Conservation (phyloP, 768 basidiomycete species). For the Tubosaeta sp. region DNA sequence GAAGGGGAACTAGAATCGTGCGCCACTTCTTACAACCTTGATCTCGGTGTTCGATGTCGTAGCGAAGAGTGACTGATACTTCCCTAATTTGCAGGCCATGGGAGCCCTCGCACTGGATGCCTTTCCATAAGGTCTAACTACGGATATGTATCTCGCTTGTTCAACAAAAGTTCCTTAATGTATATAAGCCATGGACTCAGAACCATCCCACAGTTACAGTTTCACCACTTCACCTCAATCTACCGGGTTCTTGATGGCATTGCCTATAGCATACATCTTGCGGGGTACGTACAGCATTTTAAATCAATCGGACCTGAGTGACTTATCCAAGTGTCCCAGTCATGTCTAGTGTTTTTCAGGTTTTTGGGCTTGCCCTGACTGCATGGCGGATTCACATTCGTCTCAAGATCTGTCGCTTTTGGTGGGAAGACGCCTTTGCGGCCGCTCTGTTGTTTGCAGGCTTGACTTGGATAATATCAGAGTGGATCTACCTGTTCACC, state of each 20-base stretch:
- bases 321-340: conserved; percentile 5
- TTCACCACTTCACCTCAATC: not conserved
- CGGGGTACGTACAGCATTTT: not conserved
- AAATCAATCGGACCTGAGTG: no score
- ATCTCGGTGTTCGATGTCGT: not conserved
- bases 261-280: not conserved
- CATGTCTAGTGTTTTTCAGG: conserved; percentile 7
- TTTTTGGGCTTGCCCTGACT: conserved; percentile 12
- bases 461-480: conserved; percentile 6
- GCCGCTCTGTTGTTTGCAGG: conserved; percentile 6
- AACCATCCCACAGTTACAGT: not conserved
- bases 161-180: not conserved
- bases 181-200: not conserved
- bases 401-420: conserved; percentile 12
- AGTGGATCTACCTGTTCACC: conserved; percentile 7
- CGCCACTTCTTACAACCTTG: not conserved
- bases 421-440: conserved; percentile 23
- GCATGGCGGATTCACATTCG: conserved; percentile 18
- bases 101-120: not conserved
- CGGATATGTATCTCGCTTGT: not conserved
- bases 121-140: no score
- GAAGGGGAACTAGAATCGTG: not conserved
- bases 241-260: not conserved
- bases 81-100: not conserved
- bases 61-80: not conserved